phyloP scores from a whole-genome alignment of 345 rosid species.

The Eucalyptus pauciflora region DNA sequence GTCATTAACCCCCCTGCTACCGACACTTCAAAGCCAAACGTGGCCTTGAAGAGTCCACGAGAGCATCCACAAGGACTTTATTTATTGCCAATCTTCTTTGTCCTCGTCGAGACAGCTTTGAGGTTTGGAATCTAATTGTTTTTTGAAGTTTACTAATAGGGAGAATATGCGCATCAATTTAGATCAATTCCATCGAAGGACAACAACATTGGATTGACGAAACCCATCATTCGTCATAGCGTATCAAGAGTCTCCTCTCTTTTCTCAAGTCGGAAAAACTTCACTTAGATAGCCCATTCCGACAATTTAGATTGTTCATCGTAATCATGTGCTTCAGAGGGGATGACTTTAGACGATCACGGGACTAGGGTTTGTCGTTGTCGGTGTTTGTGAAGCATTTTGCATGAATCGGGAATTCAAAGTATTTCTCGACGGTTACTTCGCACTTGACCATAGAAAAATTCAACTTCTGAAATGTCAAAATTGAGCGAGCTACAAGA shows the following conservation, averaged over 20 bases:
- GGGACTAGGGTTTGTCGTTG: not conserved
- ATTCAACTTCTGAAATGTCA: not conserved
- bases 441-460: not conserved
- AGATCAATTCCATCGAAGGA: not conserved
- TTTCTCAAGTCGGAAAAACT: not conserved
- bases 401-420: not conserved
- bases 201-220: accelerated
- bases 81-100: not conserved
- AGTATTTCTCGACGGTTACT: not conserved
- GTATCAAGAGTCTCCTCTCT: too few species aligned
- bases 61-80: not conserved
- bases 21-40: not conserved
- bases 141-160: not conserved
- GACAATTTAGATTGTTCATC: accelerated
- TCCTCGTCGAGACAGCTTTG: not conserved
- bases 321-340: not conserved
- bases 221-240: not conserved
- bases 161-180: not conserved
- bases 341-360: not conserved
- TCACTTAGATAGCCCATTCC: not conserved
- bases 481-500: not conserved
- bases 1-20: not conserved
- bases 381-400: not conserved
- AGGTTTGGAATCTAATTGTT: not conserved
- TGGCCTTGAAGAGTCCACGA: not conserved